These are phyloP conservation scores for Hymenoscyphus infarciens DNA, from an alignment of 2,329 filamentous ascomycete species.

Conservation along the genomic window DNA sequence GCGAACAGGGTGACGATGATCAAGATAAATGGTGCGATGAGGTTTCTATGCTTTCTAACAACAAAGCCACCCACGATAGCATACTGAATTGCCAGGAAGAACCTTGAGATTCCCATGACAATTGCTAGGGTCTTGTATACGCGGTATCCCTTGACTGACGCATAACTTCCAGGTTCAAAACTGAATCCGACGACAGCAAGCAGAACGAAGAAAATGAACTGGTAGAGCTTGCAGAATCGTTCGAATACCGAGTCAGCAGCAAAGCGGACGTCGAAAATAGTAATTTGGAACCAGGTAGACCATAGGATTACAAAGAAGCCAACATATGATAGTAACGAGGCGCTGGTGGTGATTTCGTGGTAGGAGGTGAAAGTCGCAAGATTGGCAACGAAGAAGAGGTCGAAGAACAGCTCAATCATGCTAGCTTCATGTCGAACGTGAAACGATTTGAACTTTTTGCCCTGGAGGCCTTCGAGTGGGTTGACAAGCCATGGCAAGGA, in stretches of 20 bases:
- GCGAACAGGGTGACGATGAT: conserved; percentile 34
- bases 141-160: conserved; percentile 9
- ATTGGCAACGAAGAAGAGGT: conserved; percentile 57
- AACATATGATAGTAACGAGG: conserved; percentile 43
- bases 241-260: conserved; percentile 52
- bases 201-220: conserved; percentile 52
- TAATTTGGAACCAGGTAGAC: conserved; percentile 57
- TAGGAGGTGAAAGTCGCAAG: conserved; percentile 52
- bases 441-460: conserved; percentile 14
- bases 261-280: conserved; percentile 56
- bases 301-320: conserved; percentile 54
- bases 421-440: conserved; percentile 41
- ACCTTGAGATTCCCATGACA: conserved; percentile 36
- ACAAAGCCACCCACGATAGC: conserved; percentile 36
- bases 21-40: conserved; percentile 30
- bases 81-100: conserved; percentile 39
- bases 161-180: conserved; percentile 14
- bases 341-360: conserved; percentile 49
- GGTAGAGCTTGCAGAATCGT: conserved; percentile 48
- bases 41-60: conserved; percentile 28
- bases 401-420: conserved; percentile 55
- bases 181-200: conserved; percentile 42
- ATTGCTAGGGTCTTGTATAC: conserved; percentile 32
- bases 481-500: conserved; percentile 14
- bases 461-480: conserved; percentile 13